phyloP scores from a whole-genome alignment of 2,329 filamentous ascomycete genomes.

The Teratosphaeria nubilosa region DNA sequence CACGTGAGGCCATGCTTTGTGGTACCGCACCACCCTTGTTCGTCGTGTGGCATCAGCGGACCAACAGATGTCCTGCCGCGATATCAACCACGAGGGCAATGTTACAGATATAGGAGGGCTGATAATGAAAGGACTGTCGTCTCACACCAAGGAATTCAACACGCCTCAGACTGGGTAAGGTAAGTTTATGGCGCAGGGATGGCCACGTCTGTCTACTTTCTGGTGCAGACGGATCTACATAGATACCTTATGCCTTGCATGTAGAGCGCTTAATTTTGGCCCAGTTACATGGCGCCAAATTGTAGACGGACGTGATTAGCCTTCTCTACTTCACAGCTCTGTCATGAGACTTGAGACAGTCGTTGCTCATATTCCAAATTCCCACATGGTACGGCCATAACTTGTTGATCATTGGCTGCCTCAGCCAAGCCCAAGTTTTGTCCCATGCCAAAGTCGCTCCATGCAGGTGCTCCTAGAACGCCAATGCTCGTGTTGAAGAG shows the following conservation, averaged over 20 bases:
- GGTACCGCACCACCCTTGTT: neutral
- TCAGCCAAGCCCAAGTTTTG: neutral
- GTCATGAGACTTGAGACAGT: neutral
- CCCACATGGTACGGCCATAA: neutral
- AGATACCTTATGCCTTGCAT: no score
- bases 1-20: neutral
- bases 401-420: neutral
- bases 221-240: neutral
- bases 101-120: neutral
- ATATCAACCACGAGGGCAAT: neutral
- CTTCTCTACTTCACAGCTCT: neutral
- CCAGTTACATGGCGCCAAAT: no score
- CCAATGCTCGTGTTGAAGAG: conserved; percentile 24
- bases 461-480: conserved; percentile 1
- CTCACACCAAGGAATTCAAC: neutral
- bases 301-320: no score
- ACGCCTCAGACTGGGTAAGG: neutral
- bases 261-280: no score
- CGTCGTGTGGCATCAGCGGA: neutral
- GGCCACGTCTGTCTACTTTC: neutral
- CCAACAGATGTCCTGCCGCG: neutral
- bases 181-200: neutral
- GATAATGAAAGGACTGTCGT: neutral
- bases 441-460: neutral
- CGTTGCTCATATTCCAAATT: neutral